Percentiles rank a stretch among this genome's conserved stretches.
Conservation (phyloP, 192 early-diverging fungal genomes). For the Entrophospora sp. region DNA sequence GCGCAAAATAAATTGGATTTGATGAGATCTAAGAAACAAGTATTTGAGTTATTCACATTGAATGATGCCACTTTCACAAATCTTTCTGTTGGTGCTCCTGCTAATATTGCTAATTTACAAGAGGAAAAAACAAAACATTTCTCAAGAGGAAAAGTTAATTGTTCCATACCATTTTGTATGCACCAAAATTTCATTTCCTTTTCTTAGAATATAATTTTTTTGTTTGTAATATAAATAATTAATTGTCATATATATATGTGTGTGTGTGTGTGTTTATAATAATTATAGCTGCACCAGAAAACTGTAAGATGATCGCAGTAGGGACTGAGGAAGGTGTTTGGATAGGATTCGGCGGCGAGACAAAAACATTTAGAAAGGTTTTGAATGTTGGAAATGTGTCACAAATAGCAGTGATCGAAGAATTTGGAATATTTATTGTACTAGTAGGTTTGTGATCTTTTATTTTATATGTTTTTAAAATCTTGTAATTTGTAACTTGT, state of each 20-base stretch:
- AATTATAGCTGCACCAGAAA: conserved; percentile 33
- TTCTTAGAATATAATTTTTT: too few species aligned
- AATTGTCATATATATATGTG: too few species aligned
- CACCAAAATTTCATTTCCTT: too few species aligned
- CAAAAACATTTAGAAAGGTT: conserved; percentile 34
- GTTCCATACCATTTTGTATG: conserved; percentile 43
- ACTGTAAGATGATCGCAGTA: conserved; percentile 59
- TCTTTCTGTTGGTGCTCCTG: not conserved
- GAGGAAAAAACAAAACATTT: conserved; percentile 23
- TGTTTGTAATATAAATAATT: too few species aligned
- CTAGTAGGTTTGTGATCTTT: conserved; percentile 68
- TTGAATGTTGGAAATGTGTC: conserved; percentile 59
- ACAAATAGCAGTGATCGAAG: conserved; percentile 81
- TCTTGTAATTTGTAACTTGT: too few species aligned
- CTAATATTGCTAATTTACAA: too few species aligned
- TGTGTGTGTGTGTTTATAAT: too few species aligned
- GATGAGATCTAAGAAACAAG: conserved; percentile 41
- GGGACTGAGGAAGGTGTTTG: conserved; percentile 78
- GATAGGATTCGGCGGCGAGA: conserved; percentile 53
- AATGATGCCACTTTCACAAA: conserved; percentile 13
- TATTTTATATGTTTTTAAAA: too few species aligned
- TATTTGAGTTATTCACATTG: conserved; percentile 40
- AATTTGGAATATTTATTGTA: conserved; percentile 69
- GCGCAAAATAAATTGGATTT: conserved; percentile 32
- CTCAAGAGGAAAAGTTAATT: conserved; percentile 50